Base-by-base conservation (phyloP, 352 stramenopile genomes). In the Phytophthora cryptogea region DNA sequence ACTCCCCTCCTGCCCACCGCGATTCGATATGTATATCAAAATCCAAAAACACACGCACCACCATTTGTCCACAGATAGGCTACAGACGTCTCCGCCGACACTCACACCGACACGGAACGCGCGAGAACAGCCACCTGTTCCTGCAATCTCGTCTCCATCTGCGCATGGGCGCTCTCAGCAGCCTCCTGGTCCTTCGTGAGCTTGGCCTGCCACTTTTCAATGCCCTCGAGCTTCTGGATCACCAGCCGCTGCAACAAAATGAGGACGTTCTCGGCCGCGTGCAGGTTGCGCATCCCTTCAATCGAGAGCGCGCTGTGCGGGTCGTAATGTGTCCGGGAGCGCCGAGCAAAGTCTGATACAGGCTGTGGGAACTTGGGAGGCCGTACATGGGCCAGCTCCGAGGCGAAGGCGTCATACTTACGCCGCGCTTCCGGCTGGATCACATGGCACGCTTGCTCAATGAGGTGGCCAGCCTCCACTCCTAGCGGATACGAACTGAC, bases 241-340 rank as follows among this genome's bases (percentile, higher is more conserved):
- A 92, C 86, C 30, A 92, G 74, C 5, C 83, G 82, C 59, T 95
- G 86, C 56, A 90, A 57, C 63, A 92, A 70, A 68, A 95, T 89
- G 39, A 93, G 59, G 13, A 91, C 75, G 55, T 90, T 93, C 59
- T 95, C 86, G 5, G 86, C 85, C 51, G 63, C 71, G 54, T 86
- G 83, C 32, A 95, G 67, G 50, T 92, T 88, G 26, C 86, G 81
- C 71, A 86, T 86, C 47, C 82, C 82, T 75, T 95, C 77, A 50
- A 90, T 80, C 56, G 79, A 66, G 68, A 79, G 68, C 68, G 64
- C 68, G 41, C 68, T 76, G 67, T 88, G 68, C 66, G 77, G 72
- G 64, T 88, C 76, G 41, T 79, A 80, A 41, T 83, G 64, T 47
- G 76, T 79, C 14, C 76, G 65, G 43, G 67, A 71, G 31, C 77